These are phyloP conservation scores for Colletotrichum agaves DNA, from an alignment of 2,329 filamentous ascomycete species.

Conservation along the genomic window DNA sequence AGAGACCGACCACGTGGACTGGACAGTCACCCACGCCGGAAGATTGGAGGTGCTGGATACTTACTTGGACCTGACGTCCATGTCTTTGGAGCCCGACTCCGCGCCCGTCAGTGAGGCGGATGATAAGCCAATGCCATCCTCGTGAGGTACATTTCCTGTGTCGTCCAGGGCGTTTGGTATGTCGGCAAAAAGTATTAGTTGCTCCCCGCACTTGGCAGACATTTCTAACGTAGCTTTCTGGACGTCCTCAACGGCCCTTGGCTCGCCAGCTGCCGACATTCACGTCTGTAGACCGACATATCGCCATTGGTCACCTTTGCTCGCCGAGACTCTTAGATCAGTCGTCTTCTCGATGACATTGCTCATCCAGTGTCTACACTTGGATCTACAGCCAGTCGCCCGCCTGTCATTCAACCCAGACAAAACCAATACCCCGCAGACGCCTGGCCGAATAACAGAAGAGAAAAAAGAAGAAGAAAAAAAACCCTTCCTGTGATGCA, in stretches of 20 bases:
- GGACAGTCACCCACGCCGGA: not conserved
- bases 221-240: not conserved
- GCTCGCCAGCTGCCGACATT: not conserved
- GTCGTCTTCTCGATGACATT: not conserved
- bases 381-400: not conserved
- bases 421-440: constrained; percentile 1
- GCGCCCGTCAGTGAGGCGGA: not conserved
- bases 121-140: not conserved
- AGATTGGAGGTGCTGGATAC: too few relatives aligned
- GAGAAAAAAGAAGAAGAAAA: not conserved
- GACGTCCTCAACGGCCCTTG: not conserved
- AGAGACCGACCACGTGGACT: not conserved
- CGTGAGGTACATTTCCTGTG: not conserved
- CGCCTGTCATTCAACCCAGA: constrained; percentile 1
- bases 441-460: constrained; percentile 4
- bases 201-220: not conserved
- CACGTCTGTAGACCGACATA: not conserved
- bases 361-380: not conserved
- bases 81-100: not conserved
- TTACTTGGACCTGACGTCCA: not conserved
- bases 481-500: not conserved
- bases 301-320: not conserved
- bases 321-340: not conserved
- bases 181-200: not conserved
- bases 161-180: not conserved